Conservation (phyloP, 306 rosid species). For the Gynostemma pentaphyllum region DNA sequence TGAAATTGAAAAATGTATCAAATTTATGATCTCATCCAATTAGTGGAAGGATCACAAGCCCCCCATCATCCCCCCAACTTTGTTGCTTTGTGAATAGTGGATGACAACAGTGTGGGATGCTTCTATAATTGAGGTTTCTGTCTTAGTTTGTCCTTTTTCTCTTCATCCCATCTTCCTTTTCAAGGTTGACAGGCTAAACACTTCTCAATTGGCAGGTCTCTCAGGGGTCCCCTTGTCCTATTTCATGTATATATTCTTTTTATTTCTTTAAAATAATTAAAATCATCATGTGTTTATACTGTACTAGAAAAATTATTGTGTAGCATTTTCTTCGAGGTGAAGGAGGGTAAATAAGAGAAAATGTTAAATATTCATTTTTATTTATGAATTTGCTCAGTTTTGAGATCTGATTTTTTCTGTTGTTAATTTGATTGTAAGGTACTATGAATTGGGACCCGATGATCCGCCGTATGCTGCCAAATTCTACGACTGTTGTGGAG, state of each 20-base stretch:
- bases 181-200: neutral
- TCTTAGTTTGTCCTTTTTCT: constrained; percentile 2
- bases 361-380: neutral
- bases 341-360: neutral
- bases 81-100: neutral
- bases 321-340: too few relatives aligned
- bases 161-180: neutral
- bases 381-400: neutral
- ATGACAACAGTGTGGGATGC: constrained; percentile 4
- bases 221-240: neutral
- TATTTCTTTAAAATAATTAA: too few relatives aligned
- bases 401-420: constrained; percentile 11
- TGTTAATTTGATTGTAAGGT: constrained; percentile 37
- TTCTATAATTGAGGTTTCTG: neutral
- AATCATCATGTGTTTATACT: too few relatives aligned
- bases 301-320: too few relatives aligned
- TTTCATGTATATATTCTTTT: neutral
- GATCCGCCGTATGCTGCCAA: constrained; percentile 84
- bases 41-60: neutral
- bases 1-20: neutral
- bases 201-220: neutral
- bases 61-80: too few relatives aligned
- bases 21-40: neutral
- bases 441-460: constrained; percentile 65
- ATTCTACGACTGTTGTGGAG: constrained; percentile 94